Percentiles rank a stretch among this genome's conserved stretches.
Conservation (phyloP, 129 eudicot species). For the Silybum marianum region DNA sequence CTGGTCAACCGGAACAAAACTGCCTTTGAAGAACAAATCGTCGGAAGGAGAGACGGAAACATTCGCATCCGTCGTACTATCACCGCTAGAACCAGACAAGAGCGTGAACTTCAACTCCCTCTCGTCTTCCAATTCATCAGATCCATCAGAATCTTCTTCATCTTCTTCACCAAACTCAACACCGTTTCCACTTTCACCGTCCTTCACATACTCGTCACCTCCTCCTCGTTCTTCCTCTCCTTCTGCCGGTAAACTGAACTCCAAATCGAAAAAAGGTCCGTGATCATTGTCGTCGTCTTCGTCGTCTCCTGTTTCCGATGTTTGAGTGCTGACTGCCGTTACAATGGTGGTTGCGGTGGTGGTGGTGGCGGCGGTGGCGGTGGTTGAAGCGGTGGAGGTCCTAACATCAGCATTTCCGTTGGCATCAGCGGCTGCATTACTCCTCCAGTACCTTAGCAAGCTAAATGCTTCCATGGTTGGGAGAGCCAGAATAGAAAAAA, state of each 20-base stretch:
- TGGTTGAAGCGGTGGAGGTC: slow-evolving; percentile 23
- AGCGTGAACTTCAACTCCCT: slow-evolving; percentile 55
- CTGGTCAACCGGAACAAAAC: slow-evolving; percentile 44
- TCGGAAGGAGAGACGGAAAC: slow-evolving; percentile 55
- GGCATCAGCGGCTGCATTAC: slow-evolving; percentile 26
- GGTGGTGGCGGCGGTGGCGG: slow-evolving; percentile 19
- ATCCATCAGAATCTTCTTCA: slow-evolving; percentile 29
- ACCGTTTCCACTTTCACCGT: slow-evolving; percentile 1
- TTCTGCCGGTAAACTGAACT: slow-evolving; percentile 55
- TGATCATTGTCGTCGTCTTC: slow-evolving; percentile 60
- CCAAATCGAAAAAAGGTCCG: slow-evolving; percentile 84
- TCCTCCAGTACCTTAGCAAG: slow-evolving; percentile 77
- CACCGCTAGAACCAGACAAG: slow-evolving; percentile 40
- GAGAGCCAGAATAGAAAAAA: slow-evolving; percentile 54
- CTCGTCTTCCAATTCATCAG: slow-evolving; percentile 32
- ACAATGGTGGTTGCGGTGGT: slow-evolving; percentile 16
- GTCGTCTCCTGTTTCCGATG: slow-evolving; percentile 35
- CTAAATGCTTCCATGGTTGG: slow-evolving; percentile 88
- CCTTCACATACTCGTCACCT: slow-evolving; percentile 7
- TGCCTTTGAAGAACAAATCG: slow-evolving; percentile 68
- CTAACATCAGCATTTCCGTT: slow-evolving; percentile 2
- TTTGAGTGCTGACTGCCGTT: slow-evolving; percentile 20
- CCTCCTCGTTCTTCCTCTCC: slow-evolving; percentile 13
- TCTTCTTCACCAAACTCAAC: slow-evolving; percentile 33
- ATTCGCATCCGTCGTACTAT: slow-evolving; percentile 39